Evolutionary conservation across 805 yeast species (phyloP).

Genomic region (Lachancea kluyveri): DNA sequence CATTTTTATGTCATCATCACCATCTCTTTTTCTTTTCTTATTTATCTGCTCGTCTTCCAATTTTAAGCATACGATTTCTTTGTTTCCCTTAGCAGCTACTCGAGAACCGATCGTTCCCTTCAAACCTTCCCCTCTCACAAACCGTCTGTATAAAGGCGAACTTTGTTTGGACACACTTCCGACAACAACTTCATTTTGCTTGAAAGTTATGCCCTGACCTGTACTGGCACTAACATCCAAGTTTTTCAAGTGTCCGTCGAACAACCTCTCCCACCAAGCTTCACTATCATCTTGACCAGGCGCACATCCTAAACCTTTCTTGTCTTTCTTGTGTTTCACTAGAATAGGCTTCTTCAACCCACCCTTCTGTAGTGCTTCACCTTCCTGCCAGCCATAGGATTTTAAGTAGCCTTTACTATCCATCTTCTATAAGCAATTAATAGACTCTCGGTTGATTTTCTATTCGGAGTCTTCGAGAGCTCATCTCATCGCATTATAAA

Average conservation of each 20-base stretch:
- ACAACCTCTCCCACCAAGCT: constrained; percentile 95
- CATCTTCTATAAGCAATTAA: constrained; percentile 57
- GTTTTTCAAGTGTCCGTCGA: constrained; percentile 85
- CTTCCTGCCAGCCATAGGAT: constrained; percentile 88
- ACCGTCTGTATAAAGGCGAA: constrained; percentile 78
- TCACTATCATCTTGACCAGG: constrained; percentile 62
- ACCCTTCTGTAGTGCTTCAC: constrained; percentile 75
- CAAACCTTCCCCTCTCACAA: constrained; percentile 81
- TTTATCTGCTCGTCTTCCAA: constrained; percentile 3
- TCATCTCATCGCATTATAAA: constrained; percentile 7
- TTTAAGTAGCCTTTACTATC: constrained; percentile 66
- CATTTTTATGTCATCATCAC: constrained; percentile 13
- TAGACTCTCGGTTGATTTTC: too few species aligned
- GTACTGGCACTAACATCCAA: constrained; percentile 46
- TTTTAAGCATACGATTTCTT: constrained; percentile 7
- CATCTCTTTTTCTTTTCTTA: constrained; percentile 12
- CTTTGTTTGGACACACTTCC: constrained; percentile 42
- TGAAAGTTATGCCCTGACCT: constrained; percentile 41
- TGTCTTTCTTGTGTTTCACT: constrained; percentile 86
- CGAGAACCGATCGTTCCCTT: constrained; percentile 63
- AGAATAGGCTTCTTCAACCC: constrained; percentile 80
- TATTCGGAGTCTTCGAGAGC: too few species aligned
- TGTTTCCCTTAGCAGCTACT: constrained; percentile 5
- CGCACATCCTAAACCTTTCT: constrained; percentile 83
- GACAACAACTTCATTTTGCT: constrained; percentile 44